A percentile compares a stretch with the other conserved stretches of the same genome.
These are phyloP conservation scores for Rhexocercosporidium sp. DNA, from an alignment of 2,329 filamentous ascomycete genomes.

Conservation along the genomic window DNA sequence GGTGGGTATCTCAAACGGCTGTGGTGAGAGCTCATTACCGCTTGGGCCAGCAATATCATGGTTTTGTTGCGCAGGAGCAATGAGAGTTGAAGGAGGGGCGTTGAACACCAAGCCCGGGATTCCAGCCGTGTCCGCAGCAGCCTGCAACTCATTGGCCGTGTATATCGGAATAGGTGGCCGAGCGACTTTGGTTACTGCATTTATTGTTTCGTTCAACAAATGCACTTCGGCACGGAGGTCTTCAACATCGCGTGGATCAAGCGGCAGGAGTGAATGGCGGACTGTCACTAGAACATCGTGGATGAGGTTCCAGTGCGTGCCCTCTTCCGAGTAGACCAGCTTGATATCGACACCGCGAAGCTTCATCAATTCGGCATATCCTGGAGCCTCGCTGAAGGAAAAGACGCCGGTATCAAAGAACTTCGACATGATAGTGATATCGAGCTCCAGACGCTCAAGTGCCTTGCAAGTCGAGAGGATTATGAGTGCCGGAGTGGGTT, in stretches of 20 bases:
- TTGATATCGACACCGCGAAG: neutral
- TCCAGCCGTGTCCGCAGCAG: neutral
- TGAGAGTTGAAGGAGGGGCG: too few relatives aligned
- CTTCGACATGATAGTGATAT: neutral
- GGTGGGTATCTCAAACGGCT: too few relatives aligned
- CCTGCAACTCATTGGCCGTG: neutral
- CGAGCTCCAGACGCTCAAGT: neutral
- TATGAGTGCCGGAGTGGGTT: neutral
- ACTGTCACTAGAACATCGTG: neutral
- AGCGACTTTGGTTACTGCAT: neutral
- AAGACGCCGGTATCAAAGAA: neutral
- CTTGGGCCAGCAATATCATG: too few relatives aligned
- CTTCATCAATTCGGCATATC: neutral
- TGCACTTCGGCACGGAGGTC: neutral
- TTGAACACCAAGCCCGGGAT: too few relatives aligned
- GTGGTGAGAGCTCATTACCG: too few relatives aligned
- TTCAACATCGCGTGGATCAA: neutral
- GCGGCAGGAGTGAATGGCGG: too few relatives aligned
- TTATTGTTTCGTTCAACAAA: neutral
- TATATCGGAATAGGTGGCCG: neutral
- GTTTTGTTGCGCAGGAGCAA: too few relatives aligned
- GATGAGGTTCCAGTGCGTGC: neutral
- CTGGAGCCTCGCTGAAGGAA: neutral
- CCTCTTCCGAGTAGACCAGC: neutral
- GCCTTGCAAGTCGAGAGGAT: neutral